Conservation (phyloP, 495 filamentous ascomycete genomes). For the Glonium stellatum region DNA sequence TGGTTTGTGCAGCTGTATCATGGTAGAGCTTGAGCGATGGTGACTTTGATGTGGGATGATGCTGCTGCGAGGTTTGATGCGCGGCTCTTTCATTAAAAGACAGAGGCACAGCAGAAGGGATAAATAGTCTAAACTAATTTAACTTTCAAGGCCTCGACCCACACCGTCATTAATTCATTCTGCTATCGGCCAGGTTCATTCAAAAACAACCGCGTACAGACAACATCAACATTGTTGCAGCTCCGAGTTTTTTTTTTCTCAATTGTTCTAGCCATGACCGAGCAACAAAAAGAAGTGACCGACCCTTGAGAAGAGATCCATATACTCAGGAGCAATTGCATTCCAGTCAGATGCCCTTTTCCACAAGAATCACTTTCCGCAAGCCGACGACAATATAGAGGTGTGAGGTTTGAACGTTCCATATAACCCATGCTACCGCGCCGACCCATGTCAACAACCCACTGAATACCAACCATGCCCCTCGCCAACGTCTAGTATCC, state of each 20-base stretch:
- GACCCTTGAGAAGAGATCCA: slow-evolving; percentile 26
- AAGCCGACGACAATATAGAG: slow-evolving; percentile 19
- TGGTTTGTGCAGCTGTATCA: not conserved
- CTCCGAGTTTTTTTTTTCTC: slow-evolving; percentile 21
- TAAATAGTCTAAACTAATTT: no score
- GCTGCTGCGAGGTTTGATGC: no score
- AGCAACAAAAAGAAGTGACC: slow-evolving; percentile 16
- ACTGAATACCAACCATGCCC: slow-evolving; percentile 6
- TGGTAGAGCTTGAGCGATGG: not conserved
- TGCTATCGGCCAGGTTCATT: not conserved
- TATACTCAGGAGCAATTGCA: slow-evolving; percentile 17
- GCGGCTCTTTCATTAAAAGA: no score
- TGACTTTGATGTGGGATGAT: not conserved
- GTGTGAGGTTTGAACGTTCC: slow-evolving; percentile 18
- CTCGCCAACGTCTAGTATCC: slow-evolving; percentile 53
- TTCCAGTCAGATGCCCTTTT: slow-evolving; percentile 18
- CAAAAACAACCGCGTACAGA: no score
- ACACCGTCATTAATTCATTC: not conserved
- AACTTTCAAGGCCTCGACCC: no score
- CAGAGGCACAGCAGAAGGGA: no score
- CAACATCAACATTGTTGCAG: slow-evolving; percentile 5
- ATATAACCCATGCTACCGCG: slow-evolving; percentile 24
- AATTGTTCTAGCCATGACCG: slow-evolving; percentile 19
- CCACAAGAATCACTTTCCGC: slow-evolving; percentile 18
- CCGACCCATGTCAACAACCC: slow-evolving; percentile 17